phyloP scores from a whole-genome alignment of 2,329 filamentous ascomycete species.

The Monilinia vaccinii-corymbosi region DNA sequence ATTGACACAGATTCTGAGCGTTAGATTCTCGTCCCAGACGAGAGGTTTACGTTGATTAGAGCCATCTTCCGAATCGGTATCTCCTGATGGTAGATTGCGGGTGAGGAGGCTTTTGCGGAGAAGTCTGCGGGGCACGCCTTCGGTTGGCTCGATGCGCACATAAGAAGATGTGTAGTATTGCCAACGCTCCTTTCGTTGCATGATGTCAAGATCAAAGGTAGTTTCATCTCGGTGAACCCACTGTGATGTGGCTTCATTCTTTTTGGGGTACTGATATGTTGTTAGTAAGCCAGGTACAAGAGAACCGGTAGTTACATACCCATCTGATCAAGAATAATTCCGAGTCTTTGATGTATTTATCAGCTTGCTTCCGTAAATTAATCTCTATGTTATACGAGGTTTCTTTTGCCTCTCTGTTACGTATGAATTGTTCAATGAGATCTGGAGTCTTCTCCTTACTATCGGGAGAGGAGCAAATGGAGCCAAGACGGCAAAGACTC shows the following conservation, averaged over 20 bases:
- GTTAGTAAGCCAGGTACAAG: slow-evolving; percentile 11
- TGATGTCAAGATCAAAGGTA: slow-evolving; percentile 81
- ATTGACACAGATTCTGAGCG: slow-evolving; percentile 66
- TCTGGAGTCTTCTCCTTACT: slow-evolving; percentile 90
- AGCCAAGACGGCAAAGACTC: slow-evolving; percentile 69
- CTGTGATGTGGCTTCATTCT: slow-evolving; percentile 61
- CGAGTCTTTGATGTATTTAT: slow-evolving; percentile 85
- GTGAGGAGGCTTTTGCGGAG: slow-evolving; percentile 61
- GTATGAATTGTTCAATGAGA: slow-evolving; percentile 78
- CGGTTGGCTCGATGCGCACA: slow-evolving; percentile 79
- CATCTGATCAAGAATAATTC: slow-evolving; percentile 86
- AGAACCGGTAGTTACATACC: slow-evolving; percentile 50
- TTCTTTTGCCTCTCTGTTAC: slow-evolving; percentile 70
- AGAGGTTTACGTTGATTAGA: slow-evolving; percentile 48
- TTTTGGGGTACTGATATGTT: slow-evolving; percentile 50
- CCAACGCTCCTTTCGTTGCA: slow-evolving; percentile 77
- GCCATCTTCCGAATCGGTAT: slow-evolving; percentile 55
- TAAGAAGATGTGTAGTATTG: slow-evolving; percentile 94
- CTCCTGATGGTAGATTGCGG: slow-evolving; percentile 57
- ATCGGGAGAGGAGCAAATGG: slow-evolving; percentile 77
- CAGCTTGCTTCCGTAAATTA: slow-evolving; percentile 81
- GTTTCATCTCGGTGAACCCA: slow-evolving; percentile 60
- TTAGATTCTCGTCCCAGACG: slow-evolving; percentile 57
- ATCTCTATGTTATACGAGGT: slow-evolving; percentile 88
- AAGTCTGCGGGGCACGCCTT: slow-evolving; percentile 55